A percentile compares a stretch with the other conserved stretches of the same genome.
Conservation (phyloP, 352 stramenopile species). For the Phytophthora brassicae region DNA sequence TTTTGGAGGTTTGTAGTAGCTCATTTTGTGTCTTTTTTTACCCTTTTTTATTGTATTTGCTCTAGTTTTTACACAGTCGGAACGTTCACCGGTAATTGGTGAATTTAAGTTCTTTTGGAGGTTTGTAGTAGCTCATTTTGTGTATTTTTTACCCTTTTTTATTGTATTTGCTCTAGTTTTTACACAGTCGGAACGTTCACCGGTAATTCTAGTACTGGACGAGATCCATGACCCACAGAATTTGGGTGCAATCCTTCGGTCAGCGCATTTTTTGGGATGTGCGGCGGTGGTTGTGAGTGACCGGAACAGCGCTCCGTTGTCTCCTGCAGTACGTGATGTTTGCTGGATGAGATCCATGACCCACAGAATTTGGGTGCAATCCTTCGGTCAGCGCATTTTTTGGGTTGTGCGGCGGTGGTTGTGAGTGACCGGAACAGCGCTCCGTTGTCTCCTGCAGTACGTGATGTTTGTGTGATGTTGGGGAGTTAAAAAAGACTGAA, state of each 20-base stretch:
- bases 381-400: conserved; percentile 76
- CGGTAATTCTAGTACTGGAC: conserved; percentile 73
- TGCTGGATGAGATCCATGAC: conserved; percentile 50
- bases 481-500: too few species aligned
- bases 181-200: conserved; percentile 35
- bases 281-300: conserved; percentile 68
- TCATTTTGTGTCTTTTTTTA: too few species aligned
- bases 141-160: too few species aligned
- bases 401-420: conserved; percentile 66
- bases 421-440: conserved; percentile 74
- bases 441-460: conserved; percentile 61
- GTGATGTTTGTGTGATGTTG: not conserved
- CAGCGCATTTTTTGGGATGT: conserved; percentile 77
- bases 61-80: conserved; percentile 39
- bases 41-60: too few species aligned
- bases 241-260: conserved; percentile 77
- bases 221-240: conserved; percentile 86
- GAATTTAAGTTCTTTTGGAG: not conserved
- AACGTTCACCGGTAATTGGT: conserved; percentile 50
- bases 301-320: conserved; percentile 71
- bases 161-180: too few species aligned
- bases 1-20: not conserved
- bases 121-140: too few species aligned
- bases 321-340: conserved; percentile 37
- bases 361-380: conserved; percentile 84